Evolutionary conservation across 177 flowering plant species (phyloP), one percentile per base, ranked within the genome.

Genomic region (Vitis hybrid): DNA sequence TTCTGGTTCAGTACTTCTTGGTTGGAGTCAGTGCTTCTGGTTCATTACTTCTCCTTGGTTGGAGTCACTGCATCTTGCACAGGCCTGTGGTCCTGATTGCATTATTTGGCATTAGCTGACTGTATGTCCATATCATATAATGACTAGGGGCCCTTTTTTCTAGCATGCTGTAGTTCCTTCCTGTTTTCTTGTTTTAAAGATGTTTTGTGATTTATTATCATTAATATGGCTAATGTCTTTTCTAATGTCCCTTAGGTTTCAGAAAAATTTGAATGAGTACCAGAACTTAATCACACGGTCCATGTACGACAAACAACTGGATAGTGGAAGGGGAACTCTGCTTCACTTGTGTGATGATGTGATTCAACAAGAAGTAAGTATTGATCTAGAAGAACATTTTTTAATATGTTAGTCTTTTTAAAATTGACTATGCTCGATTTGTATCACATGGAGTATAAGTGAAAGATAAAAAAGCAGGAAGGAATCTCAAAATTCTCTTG

Each of bases 291-390:
- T 96, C 52, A 96, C 95, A 19, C 89, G 92, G 70, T 92, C 97
- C 60, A 91, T 96, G 98, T 96, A 96, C 69, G 95, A 96, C 75
- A 96, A 96, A 77, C 98, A 96, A 78, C 80, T 96, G 62, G 99
- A 96, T 74, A 94, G 99, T 82, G 98, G 99, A 79, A 90, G 67
- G 85, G 98, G 97, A 49, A 94, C 98, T 64, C 97, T 96, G 81
- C 95, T 96, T 79, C 99, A 94, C 75, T 80, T 96, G 83, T 96
- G 98, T 77, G 99, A 96, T 77, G 99, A 96, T 76, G 95, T 94
- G 70, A 90, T 96, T 77, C 98, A 94, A 76, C 98, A 96, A 81
- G 99, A 96, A 86, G 99, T 96, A 79, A 73, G 95, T 76, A 47
- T n/a, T 70, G 51, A 33, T 33, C 66, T 66, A 31, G n/a, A 59